Base-by-base conservation (phyloP, 176 grass and related monocot genomes). In the Canna indica region DNA sequence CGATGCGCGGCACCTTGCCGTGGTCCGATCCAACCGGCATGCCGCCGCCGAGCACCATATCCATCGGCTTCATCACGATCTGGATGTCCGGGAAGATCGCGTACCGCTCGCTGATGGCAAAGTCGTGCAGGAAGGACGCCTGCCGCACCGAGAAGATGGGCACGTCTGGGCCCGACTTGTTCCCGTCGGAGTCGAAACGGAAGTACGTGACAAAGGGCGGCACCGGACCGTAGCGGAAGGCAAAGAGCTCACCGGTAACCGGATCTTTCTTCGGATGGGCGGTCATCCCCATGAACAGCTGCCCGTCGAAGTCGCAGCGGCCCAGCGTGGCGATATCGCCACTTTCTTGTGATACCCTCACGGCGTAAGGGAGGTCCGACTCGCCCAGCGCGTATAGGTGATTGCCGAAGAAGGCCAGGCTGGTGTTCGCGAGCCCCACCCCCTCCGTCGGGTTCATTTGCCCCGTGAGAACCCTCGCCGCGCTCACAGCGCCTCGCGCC, bases 11-110 rank as follows among this genome's bases (percentile, higher is more conserved):
- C 32, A 88, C 85, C 88, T 91, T 96, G 32, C 73, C 65, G 0
- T 14, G 0, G 73, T 91, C 83, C 1, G 79, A 78, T 0, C 91
- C 88, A 0, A 96, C 85, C n/a, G 85, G 88, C 5, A 83, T 31
- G 35, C 87, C 81, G 30, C 69, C 80, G 41, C 76, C 83, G 2
- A 84, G 18, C 36, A 96, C 81, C 88, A 96, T 91, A 73, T 81
- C 83, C 88, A 91, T 84, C 13, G 88, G 91, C 27, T 96, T 88
- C 91, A 96, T 96, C 16, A 96, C 91, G 69, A 96, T 81, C 69
- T 96, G 85, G 31, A 91, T 78, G 46, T 96, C 91, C 4, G 75
- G 59, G 77, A 96, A 88, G 54, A 96, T 68, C 16, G 76, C 85
- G 61, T 96, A 78, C 5, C 73, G 68, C 73, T 91, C 76, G 12